Percentiles rank a stretch among this genome's conserved stretches.
Conservation (phyloP, 108 stramenopile species). For the Stephanodiscus triporus region DNA sequence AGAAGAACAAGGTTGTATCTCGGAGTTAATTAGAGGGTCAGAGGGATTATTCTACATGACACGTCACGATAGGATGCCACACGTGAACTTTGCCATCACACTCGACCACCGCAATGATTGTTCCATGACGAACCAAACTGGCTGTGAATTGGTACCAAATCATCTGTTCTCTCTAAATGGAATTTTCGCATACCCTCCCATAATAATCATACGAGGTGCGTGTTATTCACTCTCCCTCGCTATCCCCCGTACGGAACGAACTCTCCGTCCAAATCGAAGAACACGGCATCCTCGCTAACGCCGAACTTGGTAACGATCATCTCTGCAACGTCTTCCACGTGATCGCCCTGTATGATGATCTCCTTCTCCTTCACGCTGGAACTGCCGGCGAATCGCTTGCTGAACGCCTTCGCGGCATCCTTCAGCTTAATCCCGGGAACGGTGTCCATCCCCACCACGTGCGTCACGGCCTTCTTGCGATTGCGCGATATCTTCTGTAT, state of each 20-base stretch:
- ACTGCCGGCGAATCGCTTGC: constrained; percentile 92
- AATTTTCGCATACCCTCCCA: too few species aligned
- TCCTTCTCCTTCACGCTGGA: constrained; percentile 94
- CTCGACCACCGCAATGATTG: neutral
- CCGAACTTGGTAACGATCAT: constrained; percentile 90
- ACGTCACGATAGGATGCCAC: too few species aligned
- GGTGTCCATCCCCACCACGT: constrained; percentile 92
- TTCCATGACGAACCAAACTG: too few species aligned
- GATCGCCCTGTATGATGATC: constrained; percentile 97
- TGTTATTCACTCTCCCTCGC: neutral
- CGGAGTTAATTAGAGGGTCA: too few species aligned
- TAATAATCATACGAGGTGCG: neutral
- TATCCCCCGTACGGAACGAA: constrained; percentile 57
- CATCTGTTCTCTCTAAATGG: neutral
- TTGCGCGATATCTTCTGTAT: constrained; percentile 83
- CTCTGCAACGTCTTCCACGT: constrained; percentile 90
- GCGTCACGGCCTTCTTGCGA: constrained; percentile 87
- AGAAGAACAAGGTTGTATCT: too few species aligned
- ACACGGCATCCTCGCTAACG: constrained; percentile 67
- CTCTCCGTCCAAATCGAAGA: constrained; percentile 83
- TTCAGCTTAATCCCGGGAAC: constrained; percentile 91
- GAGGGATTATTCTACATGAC: too few species aligned
- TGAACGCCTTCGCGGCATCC: constrained; percentile 91
- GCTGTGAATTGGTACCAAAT: neutral
- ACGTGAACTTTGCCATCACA: neutral